These are phyloP conservation scores for Cladosporium sphaerospermum DNA, from an alignment of 2,329 filamentous ascomycete species.

Conservation along the genomic window DNA sequence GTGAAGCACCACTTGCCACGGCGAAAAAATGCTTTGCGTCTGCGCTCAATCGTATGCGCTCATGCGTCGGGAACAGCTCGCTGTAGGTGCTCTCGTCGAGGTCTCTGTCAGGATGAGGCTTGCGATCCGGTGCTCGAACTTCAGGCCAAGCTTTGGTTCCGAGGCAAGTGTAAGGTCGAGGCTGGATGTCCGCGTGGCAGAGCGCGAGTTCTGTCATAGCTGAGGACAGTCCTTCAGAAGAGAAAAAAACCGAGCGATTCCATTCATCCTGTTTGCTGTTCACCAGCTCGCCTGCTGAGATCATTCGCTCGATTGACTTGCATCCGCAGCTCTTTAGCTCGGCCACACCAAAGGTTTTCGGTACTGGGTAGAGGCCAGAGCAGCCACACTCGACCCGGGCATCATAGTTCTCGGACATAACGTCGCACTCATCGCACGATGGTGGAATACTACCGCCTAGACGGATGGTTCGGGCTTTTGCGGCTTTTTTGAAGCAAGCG, in stretches of 20 bases:
- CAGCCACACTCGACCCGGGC: neutral
- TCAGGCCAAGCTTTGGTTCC: neutral
- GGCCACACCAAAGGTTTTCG: neutral
- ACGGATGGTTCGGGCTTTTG: neutral
- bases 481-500: neutral
- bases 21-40: slow-evolving; percentile 11
- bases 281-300: neutral
- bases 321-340: neutral
- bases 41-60: slow-evolving; percentile 4
- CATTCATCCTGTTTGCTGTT: neutral
- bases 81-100: slow-evolving; percentile 2
- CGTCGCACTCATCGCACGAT: neutral
- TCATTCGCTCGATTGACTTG: neutral
- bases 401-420: slow-evolving; percentile 4
- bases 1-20: neutral
- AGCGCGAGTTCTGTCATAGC: neutral
- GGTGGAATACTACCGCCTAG: neutral
- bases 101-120: neutral
- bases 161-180: neutral
- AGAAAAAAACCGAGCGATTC: neutral
- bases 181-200: neutral
- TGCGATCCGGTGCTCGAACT: neutral
- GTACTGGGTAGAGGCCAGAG: neutral
- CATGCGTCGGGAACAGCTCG: neutral
- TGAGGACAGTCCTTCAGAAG: neutral